Percentiles rank a stretch among this genome's conserved stretches.
Conservation (phyloP, 2,329 filamentous ascomycete genomes). For the Fusarium sambucinum region DNA sequence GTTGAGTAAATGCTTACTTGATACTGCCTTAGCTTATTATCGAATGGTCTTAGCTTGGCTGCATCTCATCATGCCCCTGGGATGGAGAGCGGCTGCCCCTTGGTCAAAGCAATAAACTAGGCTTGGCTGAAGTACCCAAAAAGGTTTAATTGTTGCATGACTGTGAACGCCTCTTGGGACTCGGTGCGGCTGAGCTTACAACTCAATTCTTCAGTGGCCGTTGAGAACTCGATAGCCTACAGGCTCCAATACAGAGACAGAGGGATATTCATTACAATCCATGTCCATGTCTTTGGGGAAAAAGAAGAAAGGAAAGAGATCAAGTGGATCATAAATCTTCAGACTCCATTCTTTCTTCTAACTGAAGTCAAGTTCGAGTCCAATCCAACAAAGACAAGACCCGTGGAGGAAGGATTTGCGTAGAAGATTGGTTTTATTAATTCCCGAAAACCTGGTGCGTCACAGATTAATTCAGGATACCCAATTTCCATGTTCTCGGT, state of each 20-base stretch:
- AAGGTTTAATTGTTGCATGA: constrained; percentile 34
- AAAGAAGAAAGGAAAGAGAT: not conserved
- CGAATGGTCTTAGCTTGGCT: constrained; percentile 6
- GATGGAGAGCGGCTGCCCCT: constrained; percentile 28
- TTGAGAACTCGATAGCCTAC: not conserved
- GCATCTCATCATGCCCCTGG: not conserved
- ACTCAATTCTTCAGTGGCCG: not conserved
- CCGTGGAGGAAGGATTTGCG: constrained; percentile 20
- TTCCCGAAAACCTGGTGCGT: constrained; percentile 40
- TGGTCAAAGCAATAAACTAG: constrained; percentile 36
- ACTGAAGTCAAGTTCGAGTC: not conserved
- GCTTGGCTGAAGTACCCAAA: constrained; percentile 34
- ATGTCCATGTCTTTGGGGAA: not conserved
- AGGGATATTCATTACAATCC: not conserved
- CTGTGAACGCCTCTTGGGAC: constrained; percentile 31
- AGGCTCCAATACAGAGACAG: not conserved
- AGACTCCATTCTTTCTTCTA: constrained; percentile 26
- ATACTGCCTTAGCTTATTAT: constrained; percentile 20
- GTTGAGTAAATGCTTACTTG: constrained; percentile 22
- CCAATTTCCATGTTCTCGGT: constrained; percentile 6
- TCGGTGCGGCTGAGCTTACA: constrained; percentile 24
- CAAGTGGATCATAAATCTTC: constrained; percentile 23
- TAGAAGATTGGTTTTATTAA: constrained; percentile 20
- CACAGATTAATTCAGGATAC: constrained; percentile 27
- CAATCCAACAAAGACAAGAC: constrained; percentile 11